Conservation (phyloP, 2,329 filamentous ascomycete species). For the Teratosphaeria zuluensis region DNA sequence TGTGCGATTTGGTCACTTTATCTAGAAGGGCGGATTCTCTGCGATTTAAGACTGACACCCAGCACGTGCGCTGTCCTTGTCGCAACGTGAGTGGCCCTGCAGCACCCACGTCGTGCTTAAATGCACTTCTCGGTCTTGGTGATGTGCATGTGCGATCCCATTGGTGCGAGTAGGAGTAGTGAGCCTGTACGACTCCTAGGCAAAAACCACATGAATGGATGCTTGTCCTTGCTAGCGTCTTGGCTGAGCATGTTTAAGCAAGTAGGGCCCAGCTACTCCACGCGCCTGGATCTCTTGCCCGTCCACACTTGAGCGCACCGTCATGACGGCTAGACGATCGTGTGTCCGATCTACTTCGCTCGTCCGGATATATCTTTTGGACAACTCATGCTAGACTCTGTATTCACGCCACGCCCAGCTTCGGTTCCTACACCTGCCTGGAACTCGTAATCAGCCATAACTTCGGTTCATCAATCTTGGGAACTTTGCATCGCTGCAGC, state of each 20-base stretch:
- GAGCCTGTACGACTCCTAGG: background rate
- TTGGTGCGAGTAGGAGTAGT: background rate
- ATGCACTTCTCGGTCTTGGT: background rate
- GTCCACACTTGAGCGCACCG: background rate
- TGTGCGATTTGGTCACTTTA: background rate
- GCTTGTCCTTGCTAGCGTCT: background rate
- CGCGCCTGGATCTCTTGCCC: background rate
- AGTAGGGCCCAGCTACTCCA: background rate
- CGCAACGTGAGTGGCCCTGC: background rate
- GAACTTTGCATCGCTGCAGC: background rate
- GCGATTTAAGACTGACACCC: background rate
- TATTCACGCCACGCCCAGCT: background rate
- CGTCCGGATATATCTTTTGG: background rate
- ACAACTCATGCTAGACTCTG: background rate
- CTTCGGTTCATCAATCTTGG: background rate
- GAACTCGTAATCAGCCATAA: background rate
- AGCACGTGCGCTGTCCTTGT: background rate
- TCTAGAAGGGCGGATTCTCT: background rate
- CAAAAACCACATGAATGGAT: background rate
- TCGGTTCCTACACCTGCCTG: background rate
- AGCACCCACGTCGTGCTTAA: background rate
- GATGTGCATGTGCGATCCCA: background rate
- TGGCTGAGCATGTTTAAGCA: constrained; percentile 8
- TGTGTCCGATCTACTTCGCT: background rate
- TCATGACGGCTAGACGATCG: background rate